Conservation (phyloP, 306 rosid species). For the Sphenostylis stenocarpa region DNA sequence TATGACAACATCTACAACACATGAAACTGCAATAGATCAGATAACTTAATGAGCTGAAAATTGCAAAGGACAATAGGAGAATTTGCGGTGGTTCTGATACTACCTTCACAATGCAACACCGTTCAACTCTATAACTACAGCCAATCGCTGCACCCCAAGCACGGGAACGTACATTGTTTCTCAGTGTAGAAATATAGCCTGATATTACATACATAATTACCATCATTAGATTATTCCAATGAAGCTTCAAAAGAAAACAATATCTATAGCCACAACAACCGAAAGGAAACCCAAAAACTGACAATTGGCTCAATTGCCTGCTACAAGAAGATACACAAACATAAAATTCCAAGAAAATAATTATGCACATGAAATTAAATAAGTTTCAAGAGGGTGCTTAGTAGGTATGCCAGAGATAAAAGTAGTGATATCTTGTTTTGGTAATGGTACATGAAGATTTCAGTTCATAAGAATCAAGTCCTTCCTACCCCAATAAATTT, state of each 20-base stretch:
- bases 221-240: constrained; percentile 28
- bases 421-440: not conserved
- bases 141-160: constrained; percentile 99
- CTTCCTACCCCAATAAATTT: not conserved
- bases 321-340: not conserved
- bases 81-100: constrained; percentile 19
- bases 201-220: constrained; percentile 24
- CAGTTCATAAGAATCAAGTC: not conserved
- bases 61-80: constrained; percentile 4
- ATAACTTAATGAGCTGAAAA: not conserved
- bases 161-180: constrained; percentile 95
- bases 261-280: constrained; percentile 4
- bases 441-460: not conserved
- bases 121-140: constrained; percentile 87
- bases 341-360: not conserved
- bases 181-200: constrained; percentile 89
- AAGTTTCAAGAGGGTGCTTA: constrained; percentile 11
- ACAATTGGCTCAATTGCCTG: not conserved
- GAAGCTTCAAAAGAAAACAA: constrained; percentile 17
- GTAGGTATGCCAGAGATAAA: not conserved
- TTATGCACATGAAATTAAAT: not conserved
- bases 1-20: constrained; percentile 7
- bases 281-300: constrained; percentile 15
- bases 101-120: constrained; percentile 95
- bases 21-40: not conserved